These are phyloP conservation scores for Trypanosoma cruzi DNA, from an alignment of 208 protist genomes.

Conservation along the genomic window DNA sequence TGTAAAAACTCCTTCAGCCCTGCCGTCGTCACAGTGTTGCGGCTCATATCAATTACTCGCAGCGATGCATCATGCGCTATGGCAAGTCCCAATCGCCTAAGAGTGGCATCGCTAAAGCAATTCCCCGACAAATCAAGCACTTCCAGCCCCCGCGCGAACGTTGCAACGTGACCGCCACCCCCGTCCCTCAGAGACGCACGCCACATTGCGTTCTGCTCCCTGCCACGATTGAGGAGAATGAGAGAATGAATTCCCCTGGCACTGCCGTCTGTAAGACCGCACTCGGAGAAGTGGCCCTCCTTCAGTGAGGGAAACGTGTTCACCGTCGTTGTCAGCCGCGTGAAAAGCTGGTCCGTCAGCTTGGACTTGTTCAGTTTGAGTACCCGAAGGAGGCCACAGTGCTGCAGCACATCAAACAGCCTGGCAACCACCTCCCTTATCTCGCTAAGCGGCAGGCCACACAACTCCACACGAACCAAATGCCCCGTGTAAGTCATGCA, in stretches of 20 bases:
- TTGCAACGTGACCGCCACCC: neutral
- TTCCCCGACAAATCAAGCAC: constrained; percentile 64
- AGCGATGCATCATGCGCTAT: constrained; percentile 45
- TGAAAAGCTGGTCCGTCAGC: constrained; percentile 39
- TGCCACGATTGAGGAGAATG: constrained; percentile 28
- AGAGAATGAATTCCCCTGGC: constrained; percentile 43
- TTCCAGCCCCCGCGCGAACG: constrained; percentile 29
- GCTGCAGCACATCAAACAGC: constrained; percentile 41
- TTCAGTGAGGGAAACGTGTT: constrained; percentile 38
- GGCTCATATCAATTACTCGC: constrained; percentile 54
- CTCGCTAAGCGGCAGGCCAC: constrained; percentile 30
- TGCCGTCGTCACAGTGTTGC: constrained; percentile 38
- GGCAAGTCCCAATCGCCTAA: constrained; percentile 38
- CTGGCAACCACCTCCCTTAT: constrained; percentile 12
- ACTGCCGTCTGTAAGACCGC: constrained; percentile 54
- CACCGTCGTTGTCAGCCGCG: constrained; percentile 5
- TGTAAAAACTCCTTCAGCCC: constrained; percentile 37
- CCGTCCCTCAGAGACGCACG: constrained; percentile 42
- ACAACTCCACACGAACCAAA: constrained; percentile 43
- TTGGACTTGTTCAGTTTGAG: constrained; percentile 41
- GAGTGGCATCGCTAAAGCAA: constrained; percentile 50
- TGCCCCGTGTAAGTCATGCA: constrained; percentile 11
- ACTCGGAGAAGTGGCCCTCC: constrained; percentile 64
- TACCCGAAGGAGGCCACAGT: constrained; percentile 38
- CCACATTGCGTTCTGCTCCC: constrained; percentile 33